phyloP scores from a whole-genome alignment of 1,284 basidiomycete species.

The Flammula alnicola region DNA sequence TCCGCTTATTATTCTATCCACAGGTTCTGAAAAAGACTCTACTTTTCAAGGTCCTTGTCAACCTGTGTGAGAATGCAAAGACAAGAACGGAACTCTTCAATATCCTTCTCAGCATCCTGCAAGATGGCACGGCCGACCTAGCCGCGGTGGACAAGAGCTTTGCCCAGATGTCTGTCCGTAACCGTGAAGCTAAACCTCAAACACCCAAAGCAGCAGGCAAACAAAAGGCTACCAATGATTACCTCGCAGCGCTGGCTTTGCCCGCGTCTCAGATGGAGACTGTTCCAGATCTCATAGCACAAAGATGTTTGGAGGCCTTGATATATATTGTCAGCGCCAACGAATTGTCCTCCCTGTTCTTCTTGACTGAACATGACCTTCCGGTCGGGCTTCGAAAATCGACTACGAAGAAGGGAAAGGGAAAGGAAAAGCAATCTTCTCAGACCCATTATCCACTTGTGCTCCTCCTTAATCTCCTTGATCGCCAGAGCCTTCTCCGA shows the following conservation, averaged over 20 bases:
- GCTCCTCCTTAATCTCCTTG: slow-evolving; percentile 83
- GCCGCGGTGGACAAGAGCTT: slow-evolving; percentile 94
- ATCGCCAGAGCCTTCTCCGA: slow-evolving; percentile 82
- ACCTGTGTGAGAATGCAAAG: slow-evolving; percentile 94
- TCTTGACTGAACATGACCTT: slow-evolving; percentile 93
- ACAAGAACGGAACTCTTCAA: slow-evolving; percentile 94
- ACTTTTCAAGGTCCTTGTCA: slow-evolving; percentile 90
- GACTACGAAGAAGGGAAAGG: slow-evolving; percentile 85
- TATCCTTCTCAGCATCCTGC: slow-evolving; percentile 88
- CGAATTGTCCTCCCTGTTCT: slow-evolving; percentile 85
- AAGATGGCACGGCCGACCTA: slow-evolving; percentile 94
- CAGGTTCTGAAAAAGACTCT: slow-evolving; percentile 87
- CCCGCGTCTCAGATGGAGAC: slow-evolving; percentile 78
- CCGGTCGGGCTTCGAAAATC: slow-evolving; percentile 73
- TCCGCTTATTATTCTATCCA: slow-evolving; percentile 96
- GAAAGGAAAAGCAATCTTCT: slow-evolving; percentile 83
- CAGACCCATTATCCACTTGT: slow-evolving; percentile 92
- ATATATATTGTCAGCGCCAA: slow-evolving; percentile 86
- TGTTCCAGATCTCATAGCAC: slow-evolving; percentile 89
- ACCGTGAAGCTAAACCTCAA: slow-evolving; percentile 55
- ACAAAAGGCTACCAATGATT: slow-evolving; percentile 61
- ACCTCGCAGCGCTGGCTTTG: slow-evolving; percentile 55
- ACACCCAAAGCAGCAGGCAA: slow-evolving; percentile 76
- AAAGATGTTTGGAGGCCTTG: slow-evolving; percentile 90
- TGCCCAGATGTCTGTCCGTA: slow-evolving; percentile 86